Percentiles rank a stretch among this genome's conserved stretches.
phyloP scores from a whole-genome alignment of 495 filamentous ascomycete species.

The Trichoderma erinaceum region DNA sequence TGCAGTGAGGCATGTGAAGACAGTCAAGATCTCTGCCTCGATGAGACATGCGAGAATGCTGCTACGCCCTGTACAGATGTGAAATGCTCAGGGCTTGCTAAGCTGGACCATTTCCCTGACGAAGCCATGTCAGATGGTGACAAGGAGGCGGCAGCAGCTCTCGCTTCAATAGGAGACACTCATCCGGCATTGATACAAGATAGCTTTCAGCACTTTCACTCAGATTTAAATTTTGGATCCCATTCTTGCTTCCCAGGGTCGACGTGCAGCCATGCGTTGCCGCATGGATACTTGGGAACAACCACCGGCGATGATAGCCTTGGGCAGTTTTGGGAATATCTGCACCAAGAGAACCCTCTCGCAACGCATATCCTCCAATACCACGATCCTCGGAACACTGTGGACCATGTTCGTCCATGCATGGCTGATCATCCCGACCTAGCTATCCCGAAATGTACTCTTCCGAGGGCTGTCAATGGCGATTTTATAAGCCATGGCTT shows the following conservation, averaged over 20 bases:
- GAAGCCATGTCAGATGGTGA: background rate
- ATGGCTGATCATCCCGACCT: constrained; percentile 8
- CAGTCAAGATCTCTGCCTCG: constrained; percentile 11
- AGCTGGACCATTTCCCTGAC: background rate
- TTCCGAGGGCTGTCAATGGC: background rate
- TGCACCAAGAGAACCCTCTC: background rate
- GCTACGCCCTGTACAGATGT: constrained; percentile 14
- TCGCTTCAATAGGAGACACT: background rate
- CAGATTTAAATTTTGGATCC: background rate
- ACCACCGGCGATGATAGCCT: background rate
- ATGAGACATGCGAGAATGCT: constrained; percentile 7
- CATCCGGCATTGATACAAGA: background rate
- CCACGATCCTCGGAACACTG: background rate
- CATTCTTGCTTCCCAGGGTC: background rate
- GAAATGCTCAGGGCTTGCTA: background rate
- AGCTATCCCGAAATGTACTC: background rate
- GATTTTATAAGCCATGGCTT: background rate
- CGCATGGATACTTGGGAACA: background rate
- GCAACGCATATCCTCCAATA: constrained; percentile 12
- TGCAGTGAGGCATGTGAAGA: background rate
- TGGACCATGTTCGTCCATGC: constrained; percentile 4
- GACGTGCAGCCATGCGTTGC: background rate
- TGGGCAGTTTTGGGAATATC: background rate
- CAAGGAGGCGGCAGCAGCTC: constrained; percentile 1
- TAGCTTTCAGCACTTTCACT: background rate